These are phyloP conservation scores for Solanum chiquidenum DNA, from an alignment of 257 asterid species.

Conservation along the genomic window DNA sequence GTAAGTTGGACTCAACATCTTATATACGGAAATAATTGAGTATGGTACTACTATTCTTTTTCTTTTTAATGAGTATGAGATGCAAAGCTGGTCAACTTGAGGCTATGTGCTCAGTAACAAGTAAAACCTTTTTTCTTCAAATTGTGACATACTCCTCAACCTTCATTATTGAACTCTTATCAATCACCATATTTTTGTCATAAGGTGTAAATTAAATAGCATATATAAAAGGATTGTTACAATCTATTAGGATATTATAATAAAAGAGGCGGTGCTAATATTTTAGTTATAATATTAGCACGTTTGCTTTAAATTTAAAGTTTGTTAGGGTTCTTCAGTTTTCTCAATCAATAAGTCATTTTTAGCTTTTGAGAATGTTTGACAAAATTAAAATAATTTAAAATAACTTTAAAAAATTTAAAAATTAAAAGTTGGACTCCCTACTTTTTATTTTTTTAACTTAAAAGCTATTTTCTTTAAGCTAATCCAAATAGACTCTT, in stretches of 20 bases:
- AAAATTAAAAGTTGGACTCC: too few species aligned
- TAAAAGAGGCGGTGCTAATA: not conserved
- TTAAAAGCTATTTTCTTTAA: not conserved
- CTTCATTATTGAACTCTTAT: not conserved
- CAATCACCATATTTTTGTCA: not conserved
- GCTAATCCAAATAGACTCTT: not conserved
- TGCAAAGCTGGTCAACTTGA: not conserved
- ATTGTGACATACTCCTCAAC: not conserved
- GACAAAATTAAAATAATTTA: too few species aligned
- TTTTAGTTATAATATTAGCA: not conserved
- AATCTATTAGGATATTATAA: not conserved
- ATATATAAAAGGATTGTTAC: not conserved
- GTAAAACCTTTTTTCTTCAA: not conserved
- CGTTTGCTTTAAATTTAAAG: not conserved
- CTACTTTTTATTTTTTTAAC: too few species aligned
- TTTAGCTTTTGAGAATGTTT: too few species aligned
- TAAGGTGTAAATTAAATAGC: not conserved
- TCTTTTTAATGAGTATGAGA: not conserved
- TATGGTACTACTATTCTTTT: not conserved
- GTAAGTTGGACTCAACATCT: not conserved
- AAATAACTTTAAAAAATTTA: too few species aligned
- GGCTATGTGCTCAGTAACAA: not conserved
- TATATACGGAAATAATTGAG: not conserved
- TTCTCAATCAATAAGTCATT: not conserved
- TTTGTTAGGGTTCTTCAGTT: not conserved